These are phyloP conservation scores for Acacia pycnantha DNA, from an alignment of 331 rosid species.

Conservation along the genomic window DNA sequence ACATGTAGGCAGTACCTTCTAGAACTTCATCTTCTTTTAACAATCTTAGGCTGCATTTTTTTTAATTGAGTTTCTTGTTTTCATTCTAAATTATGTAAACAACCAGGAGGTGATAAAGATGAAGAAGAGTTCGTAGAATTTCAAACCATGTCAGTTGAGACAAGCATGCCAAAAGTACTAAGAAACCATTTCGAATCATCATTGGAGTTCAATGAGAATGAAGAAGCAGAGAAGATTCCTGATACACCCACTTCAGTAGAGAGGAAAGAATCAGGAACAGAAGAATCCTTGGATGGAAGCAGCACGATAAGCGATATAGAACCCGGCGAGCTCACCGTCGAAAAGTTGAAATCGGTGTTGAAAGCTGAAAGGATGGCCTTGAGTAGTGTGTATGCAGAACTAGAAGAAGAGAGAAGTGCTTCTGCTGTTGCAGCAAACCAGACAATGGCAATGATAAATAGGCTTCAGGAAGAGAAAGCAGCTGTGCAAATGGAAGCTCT, in stretches of 20 bases:
- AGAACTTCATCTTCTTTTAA: not conserved
- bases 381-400: constrained; percentile 66
- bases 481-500: constrained; percentile 98
- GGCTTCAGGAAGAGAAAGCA: constrained; percentile 97
- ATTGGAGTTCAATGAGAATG: constrained; percentile 53
- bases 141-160: constrained; percentile 52
- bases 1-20: not conserved
- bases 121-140: constrained; percentile 59
- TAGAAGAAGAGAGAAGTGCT: constrained; percentile 98
- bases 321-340: constrained; percentile 52
- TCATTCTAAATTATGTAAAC: not conserved
- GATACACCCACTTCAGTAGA: constrained; percentile 80
- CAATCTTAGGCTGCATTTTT: no score
- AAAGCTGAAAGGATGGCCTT: constrained; percentile 73
- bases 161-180: constrained; percentile 34
- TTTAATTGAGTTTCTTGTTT: not conserved
- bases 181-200: constrained; percentile 33
- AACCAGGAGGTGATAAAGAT: constrained; percentile 42
- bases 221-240: constrained; percentile 72
- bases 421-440: constrained; percentile 92
- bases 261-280: constrained; percentile 70
- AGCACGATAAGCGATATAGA: constrained; percentile 69
- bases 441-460: constrained; percentile 97
- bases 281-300: constrained; percentile 85
- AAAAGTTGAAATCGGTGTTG: constrained; percentile 65